Base-by-base conservation (phyloP, 31 red algal genomes). In the Porphyra umbilicalis region DNA sequence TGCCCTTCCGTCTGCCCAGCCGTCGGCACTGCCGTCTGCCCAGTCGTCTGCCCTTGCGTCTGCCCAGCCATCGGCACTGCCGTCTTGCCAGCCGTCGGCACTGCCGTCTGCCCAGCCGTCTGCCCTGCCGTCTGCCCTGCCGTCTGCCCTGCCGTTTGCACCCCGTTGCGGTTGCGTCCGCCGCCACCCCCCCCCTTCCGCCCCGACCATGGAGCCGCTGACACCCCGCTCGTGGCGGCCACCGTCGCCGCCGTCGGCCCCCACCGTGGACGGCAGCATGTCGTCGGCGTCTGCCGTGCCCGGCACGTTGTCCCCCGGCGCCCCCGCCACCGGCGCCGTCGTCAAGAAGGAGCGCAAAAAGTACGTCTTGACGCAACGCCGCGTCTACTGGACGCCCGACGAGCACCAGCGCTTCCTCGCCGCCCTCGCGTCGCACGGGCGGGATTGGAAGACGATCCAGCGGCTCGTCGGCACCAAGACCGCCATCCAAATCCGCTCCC, bases 331-430 rank as follows among this genome's bases (percentile, higher is more conserved):
- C 35, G 83, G 57, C 31, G 33, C 71, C 8, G 36, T 78, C 0
- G 78, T 37, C 32, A 85, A 78, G 35, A 85, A 30, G 68, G 77
- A 78, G 36, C 84, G 92, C 76, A 95, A 95, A 33, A 95, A 91
- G 80, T 95, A 95, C 83, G 93, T 95, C n/a, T 81, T 95, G 75
- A 95, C 93, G 33, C 89, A 95, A 75, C 86, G 90, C 67, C 85
- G 94, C 35, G 94, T 88, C 38, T 96, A 96, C 90, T 96, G 94
- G 94, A 96, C 94, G 7, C 67, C 82, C 36, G 94, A 92, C 32
- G 94, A 96, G 75, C 94, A 96, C 84, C 83, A 83, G 30, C 86
- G 89, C 79, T 96, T 96, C 81, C 79, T 96, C 76, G 85, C 78
- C 77, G 94, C 90, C 35, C 85, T 96, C 30, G 82, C 86, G 38